Percentiles rank a stretch among this genome's conserved stretches.
Conservation (phyloP, 495 filamentous ascomycete genomes). For the Aspergillus nidulans region DNA sequence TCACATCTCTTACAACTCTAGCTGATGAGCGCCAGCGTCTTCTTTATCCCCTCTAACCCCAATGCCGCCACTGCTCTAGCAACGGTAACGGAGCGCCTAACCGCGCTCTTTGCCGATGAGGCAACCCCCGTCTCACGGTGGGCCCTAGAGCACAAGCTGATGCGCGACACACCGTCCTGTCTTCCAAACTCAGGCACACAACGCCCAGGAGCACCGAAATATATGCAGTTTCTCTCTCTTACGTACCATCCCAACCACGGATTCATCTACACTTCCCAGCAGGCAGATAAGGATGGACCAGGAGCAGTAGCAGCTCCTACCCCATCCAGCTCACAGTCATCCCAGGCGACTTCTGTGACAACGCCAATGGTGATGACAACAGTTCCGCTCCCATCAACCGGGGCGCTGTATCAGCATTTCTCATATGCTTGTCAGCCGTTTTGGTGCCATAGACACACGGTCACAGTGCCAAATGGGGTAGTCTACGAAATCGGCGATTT, state of each 20-base stretch:
- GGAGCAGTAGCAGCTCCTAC: constrained; percentile 1
- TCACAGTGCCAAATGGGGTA: constrained; percentile 34
- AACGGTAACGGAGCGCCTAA: constrained; percentile 39
- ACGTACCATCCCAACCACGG: constrained; percentile 37
- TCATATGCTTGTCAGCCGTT: constrained; percentile 43
- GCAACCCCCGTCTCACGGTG: constrained; percentile 37
- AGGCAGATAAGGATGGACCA: constrained; percentile 17
- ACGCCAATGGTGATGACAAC: constrained; percentile 40
- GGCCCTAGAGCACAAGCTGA: constrained; percentile 42
- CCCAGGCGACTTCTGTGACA: not conserved
- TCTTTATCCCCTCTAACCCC: constrained; percentile 44
- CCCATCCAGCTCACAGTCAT: constrained; percentile 1
- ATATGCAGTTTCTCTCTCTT: constrained; percentile 45
- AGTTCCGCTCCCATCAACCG: constrained; percentile 29
- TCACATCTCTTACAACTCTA: not conserved
- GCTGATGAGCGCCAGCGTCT: constrained; percentile 30
- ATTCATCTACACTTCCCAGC: constrained; percentile 43
- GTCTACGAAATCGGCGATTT: constrained; percentile 46
- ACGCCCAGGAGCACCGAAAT: constrained; percentile 28
- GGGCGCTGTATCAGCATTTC: constrained; percentile 40
- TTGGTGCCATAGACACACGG: constrained; percentile 41
- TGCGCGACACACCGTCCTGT: constrained; percentile 44
- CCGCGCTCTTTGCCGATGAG: constrained; percentile 34
- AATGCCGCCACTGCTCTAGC: constrained; percentile 34
- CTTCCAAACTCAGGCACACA: constrained; percentile 32